Conservation (phyloP, 108 stramenopile species). For the Nitzschia putrida region DNA sequence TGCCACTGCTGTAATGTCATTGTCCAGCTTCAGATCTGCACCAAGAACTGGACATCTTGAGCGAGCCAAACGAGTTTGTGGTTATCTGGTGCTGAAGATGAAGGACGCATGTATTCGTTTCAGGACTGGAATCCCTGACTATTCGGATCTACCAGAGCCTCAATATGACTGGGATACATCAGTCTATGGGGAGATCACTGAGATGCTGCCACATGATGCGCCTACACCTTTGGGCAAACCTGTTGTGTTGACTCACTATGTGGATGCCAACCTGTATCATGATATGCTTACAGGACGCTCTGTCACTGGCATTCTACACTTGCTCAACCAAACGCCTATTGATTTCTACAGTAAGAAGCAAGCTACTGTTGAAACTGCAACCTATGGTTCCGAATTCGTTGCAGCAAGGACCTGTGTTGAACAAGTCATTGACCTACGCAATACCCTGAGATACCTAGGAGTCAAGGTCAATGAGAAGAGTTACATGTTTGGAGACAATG, state of each 20-base stretch:
- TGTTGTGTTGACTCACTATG: constrained; percentile 19
- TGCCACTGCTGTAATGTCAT: constrained; percentile 11
- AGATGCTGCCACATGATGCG: constrained; percentile 10
- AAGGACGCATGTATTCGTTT: constrained; percentile 24
- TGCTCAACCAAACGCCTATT: no score
- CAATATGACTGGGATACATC: constrained; percentile 6
- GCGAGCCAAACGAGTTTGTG: constrained; percentile 23
- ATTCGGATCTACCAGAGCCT: neutral
- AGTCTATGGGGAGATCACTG: neutral
- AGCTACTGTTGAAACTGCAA: no score
- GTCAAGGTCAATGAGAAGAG: no score
- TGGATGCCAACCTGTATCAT: constrained; percentile 36
- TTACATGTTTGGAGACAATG: no score
- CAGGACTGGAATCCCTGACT: constrained; percentile 15
- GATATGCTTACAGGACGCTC: constrained; percentile 16
- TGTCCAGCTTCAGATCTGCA: constrained; percentile 23
- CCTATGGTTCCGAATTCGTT: no score
- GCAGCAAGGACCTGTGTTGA: no score
- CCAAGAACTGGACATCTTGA: constrained; percentile 28
- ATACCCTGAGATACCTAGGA: no score
- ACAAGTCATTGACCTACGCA: no score
- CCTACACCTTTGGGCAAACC: constrained; percentile 29
- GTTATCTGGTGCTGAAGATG: constrained; percentile 25
- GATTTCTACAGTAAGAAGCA: no score
- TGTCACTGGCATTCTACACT: no score